Base-by-base conservation (phyloP, 495 filamentous ascomycete genomes). In the Pyronema omphalodes region DNA sequence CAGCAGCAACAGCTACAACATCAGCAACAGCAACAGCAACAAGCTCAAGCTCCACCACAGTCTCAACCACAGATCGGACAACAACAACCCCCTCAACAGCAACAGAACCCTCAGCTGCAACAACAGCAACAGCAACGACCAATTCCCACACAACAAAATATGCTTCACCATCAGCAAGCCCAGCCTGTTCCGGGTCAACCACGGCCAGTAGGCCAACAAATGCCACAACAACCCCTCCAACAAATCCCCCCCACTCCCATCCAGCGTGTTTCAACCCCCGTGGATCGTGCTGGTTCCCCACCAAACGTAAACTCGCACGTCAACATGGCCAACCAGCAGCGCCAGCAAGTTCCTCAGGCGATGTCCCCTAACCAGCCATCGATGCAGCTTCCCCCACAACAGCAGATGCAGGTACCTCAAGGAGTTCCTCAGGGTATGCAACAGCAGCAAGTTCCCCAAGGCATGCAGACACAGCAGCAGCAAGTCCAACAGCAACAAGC, bases 161-260 rank as follows among this genome's bases (percentile, higher is more conserved):
- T 47, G 54, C 44, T 15, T 29, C 65, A 70, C 50, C 60, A 69
- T 17, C 59, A 51, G 48, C 65, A 64, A 50, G 8, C 47, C 44
- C 62, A 53, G 45, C 54, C 49, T 33, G 23, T 29, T 29, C 23
- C 23, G 5, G 23, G 23, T 29, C 23, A 29, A 29, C 23, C 23
- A 29, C 23, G 23, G 23, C 23, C 23, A 29, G 23, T 29, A 29
- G 23, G 23, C 23, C 23, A 29, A 29, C 58, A 59, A 50, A 17
- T 12, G 50, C 33, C 12, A 1, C 48, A 51, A 9, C 48, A 51
- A 33, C 23, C 8, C 29, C 11, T 33, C n/a, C 48, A 51, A 23
- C 48, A 51, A 23, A 47, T 47, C n/a, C 12, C 44, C 7, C 37
- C 45, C 34, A 33, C 39, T 9, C 53, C 49, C 34, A 39, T 34